Evolutionary conservation across 2,329 filamentous ascomycete species (phyloP), one percentile per base, ranked within the genome.

Genomic region (Verticillium albo-atrum): DNA sequence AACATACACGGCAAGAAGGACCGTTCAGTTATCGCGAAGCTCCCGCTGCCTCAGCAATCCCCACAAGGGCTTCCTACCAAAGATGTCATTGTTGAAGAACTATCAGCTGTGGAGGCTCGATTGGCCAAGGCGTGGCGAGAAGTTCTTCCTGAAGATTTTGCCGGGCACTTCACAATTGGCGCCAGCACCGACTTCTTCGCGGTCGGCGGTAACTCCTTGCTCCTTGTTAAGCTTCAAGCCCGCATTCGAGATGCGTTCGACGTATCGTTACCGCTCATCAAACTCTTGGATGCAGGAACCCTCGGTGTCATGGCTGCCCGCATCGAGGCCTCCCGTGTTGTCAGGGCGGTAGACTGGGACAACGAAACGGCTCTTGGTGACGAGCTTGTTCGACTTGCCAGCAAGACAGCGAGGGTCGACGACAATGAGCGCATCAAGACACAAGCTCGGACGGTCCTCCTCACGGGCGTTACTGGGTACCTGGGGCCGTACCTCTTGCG

Each of bases 391-490:
- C n/a, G 37, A 20, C 7, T 32, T 4, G 6, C 30, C 30, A 32
- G 30, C 30, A 14, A 14, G 10, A 14, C 30, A 4, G 14, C 30
- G 2, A 10, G 14, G 14, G 14, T 14, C 6, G 14, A 7, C 30
- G 10, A 14, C 30, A 9, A 32, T 14, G 14, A 9, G 14, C 9
- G 14, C 6, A 32, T 32, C 30, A 32, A 32, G 6, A 10, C 3
- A 3, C 30, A 32, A 32, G 30, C 10, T 3, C n/a, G 9, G 37
- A 47, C 37, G n/a, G 62, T 77, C 3, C 58, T 79, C 3, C 37
- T 72, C 1, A 80, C 76, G 0, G 77, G 77, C 1, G 68, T 72
- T 1, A 74, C 73, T 1, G 75, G 74, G 0, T 79, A 77, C 56
- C 65, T 83, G 1, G 78, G 73, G 5, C 56, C 63, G 3, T 60